Conservation (phyloP, 2,329 filamentous ascomycete species). For the Plenodomus biglobosus region DNA sequence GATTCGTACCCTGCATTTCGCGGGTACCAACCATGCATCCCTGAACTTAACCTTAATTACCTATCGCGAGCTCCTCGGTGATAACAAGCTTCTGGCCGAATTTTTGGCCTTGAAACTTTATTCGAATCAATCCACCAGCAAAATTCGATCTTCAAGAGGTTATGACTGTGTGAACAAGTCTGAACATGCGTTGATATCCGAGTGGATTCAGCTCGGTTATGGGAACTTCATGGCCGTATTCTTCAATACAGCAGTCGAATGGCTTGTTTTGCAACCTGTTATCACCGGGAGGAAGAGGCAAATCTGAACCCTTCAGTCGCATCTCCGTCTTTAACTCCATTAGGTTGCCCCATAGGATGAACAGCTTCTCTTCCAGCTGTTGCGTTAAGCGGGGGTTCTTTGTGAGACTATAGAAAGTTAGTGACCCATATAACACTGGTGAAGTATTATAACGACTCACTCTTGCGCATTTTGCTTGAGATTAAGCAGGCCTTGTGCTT, state of each 20-base stretch:
- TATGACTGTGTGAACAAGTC: slow-evolving; percentile 26
- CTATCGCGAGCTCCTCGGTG: no score
- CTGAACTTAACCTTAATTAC: no score
- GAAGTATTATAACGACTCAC: slow-evolving; percentile 50
- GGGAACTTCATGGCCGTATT: slow-evolving; percentile 25
- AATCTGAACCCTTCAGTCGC: slow-evolving; percentile 47
- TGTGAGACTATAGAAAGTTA: slow-evolving; percentile 56
- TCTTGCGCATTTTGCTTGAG: slow-evolving; percentile 57
- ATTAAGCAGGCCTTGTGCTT: slow-evolving; percentile 59
- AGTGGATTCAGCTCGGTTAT: slow-evolving; percentile 11
- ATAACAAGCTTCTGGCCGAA: no score
- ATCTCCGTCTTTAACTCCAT: slow-evolving; percentile 59
- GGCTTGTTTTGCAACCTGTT: slow-evolving; percentile 42
- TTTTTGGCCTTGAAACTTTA: no score
- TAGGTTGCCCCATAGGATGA: slow-evolving; percentile 81
- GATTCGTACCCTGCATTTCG: no score
- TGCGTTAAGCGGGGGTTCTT: slow-evolving; percentile 52
- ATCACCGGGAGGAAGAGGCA: slow-evolving; percentile 30
- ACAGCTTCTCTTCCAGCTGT: slow-evolving; percentile 68
- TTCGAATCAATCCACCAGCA: neutral
- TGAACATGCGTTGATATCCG: slow-evolving; percentile 30
- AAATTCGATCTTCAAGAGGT: neutral
- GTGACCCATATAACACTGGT: neutral
- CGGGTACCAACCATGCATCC: no score
- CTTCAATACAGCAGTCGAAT: slow-evolving; percentile 44